These are phyloP conservation scores for Ophiocordyceps camponoti-saundersi DNA, from an alignment of 2,329 filamentous ascomycete species.

Conservation along the genomic window DNA sequence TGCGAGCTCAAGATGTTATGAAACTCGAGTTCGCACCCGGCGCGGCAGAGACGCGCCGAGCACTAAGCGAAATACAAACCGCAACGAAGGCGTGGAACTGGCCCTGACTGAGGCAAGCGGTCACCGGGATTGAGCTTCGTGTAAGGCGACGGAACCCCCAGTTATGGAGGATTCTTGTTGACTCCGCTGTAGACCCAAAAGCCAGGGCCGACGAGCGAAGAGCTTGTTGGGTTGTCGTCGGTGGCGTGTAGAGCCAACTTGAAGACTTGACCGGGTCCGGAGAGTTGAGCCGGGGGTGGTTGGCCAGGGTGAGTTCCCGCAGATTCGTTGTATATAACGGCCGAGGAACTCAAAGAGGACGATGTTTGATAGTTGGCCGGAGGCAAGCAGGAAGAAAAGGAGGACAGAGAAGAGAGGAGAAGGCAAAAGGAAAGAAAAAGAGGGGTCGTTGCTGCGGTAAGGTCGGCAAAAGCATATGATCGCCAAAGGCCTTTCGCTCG, in stretches of 20 bases:
- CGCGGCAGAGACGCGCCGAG: constrained; percentile 21
- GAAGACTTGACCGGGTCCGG: constrained; percentile 33
- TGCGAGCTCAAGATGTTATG: neutral
- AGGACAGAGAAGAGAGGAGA: too few relatives aligned
- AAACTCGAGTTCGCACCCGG: constrained; percentile 11
- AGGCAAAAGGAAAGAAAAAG: neutral
- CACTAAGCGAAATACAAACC: constrained; percentile 13
- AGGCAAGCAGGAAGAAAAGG: neutral
- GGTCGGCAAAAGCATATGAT: neutral
- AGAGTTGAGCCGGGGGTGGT: neutral
- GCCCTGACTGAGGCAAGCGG: neutral
- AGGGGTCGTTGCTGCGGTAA: neutral
- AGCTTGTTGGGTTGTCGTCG: constrained; percentile 47
- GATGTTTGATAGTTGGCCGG: neutral
- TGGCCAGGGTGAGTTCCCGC: neutral
- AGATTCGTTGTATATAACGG: neutral
- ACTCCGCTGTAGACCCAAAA: constrained; percentile 92
- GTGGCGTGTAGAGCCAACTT: constrained; percentile 84
- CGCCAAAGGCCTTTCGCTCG: neutral
- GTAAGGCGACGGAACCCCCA: neutral
- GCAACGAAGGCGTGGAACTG: neutral
- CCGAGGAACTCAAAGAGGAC: neutral
- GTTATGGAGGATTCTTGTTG: constrained; percentile 98
- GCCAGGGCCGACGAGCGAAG: constrained; percentile 81
- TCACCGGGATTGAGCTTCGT: neutral